Evolutionary conservation across 768 basidiomycete genomes (phyloP).

Genomic region (Mrakia frigida): DNA sequence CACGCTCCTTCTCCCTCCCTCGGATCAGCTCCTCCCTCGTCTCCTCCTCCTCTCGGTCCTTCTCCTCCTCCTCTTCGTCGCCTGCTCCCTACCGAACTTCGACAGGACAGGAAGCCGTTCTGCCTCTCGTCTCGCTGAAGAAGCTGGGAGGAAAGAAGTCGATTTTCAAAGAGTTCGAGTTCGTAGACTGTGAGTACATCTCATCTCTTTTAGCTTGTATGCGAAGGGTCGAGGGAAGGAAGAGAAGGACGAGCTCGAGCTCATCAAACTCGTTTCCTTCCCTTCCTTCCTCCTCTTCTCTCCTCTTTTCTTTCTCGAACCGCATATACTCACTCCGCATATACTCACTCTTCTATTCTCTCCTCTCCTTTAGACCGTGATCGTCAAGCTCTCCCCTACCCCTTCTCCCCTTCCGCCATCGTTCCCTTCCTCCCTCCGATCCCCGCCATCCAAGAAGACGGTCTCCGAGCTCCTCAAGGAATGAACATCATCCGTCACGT

Average conservation of each 20-base stretch:
- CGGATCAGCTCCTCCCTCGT: neutral
- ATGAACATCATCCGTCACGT: slow-evolving; percentile 76
- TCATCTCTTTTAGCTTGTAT: neutral
- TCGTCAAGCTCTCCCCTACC: slow-evolving; percentile 48
- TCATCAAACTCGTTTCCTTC: neutral
- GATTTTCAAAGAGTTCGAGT: neutral
- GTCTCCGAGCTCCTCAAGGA: slow-evolving; percentile 53
- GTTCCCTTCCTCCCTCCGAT: slow-evolving; percentile 41
- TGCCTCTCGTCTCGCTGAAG: slow-evolving; percentile 12
- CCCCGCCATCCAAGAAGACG: slow-evolving; percentile 40
- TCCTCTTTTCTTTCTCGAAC: neutral
- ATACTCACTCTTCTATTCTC: neutral
- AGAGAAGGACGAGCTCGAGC: neutral
- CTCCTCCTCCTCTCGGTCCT: slow-evolving; percentile 4
- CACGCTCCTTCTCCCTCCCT: slow-evolving; percentile 10
- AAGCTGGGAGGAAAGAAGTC: slow-evolving; percentile 6
- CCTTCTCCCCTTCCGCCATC: slow-evolving; percentile 69
- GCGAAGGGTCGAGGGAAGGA: neutral
- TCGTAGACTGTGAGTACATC: slow-evolving; percentile 18
- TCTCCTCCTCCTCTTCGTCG: neutral
- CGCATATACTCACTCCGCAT: neutral
- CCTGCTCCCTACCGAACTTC: slow-evolving; percentile 27
- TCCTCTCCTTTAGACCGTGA: slow-evolving; percentile 12
- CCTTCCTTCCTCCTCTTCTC: slow-evolving; percentile 2
- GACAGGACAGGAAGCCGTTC: slow-evolving; percentile 26